A percentile compares a stretch with the other conserved stretches of the same genome.
Conservation (phyloP, 75 land plant genomes). For the Selaginella moellendorffii region DNA sequence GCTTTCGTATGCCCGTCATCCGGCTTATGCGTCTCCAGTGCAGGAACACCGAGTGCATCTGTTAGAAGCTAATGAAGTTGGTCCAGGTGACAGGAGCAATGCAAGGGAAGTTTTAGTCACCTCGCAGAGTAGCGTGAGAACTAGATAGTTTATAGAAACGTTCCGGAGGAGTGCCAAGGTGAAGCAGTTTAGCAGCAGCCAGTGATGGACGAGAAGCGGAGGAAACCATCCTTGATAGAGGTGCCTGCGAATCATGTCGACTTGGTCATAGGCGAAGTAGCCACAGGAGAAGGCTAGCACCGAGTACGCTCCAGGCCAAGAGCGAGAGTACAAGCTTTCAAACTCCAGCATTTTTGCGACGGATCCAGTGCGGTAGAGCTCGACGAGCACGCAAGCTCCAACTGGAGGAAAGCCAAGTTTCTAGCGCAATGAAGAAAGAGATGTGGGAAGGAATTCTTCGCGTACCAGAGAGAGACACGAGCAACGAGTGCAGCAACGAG, state of each 20-base stretch:
- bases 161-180: conserved; percentile 62
- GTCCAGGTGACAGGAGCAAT: too few species aligned
- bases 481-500: conserved; percentile 62
- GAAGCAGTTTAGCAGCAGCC: conserved; percentile 69
- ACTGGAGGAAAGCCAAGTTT: conserved; percentile 38
- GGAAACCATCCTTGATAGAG: conserved; percentile 65
- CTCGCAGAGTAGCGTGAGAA: conserved; percentile 88
- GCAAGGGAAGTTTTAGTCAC: conserved; percentile 20
- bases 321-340: conserved; percentile 34
- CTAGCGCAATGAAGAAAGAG: neutral
- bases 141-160: conserved; percentile 74
- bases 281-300: conserved; percentile 75
- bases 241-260: conserved; percentile 66
- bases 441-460: conserved; percentile 1
- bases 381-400: conserved; percentile 31
- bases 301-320: conserved; percentile 57
- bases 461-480: conserved; percentile 49
- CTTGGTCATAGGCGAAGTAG: conserved; percentile 93
- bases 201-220: conserved; percentile 63
- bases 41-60: conserved; percentile 80
- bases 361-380: conserved; percentile 32
- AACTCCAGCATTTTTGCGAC: conserved; percentile 49
- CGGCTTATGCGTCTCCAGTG: conserved; percentile 54
- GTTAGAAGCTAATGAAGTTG: too few species aligned
- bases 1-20: conserved; percentile 50